Conservation (phyloP, 352 stramenopile species). For the Phytopythium vexans region DNA sequence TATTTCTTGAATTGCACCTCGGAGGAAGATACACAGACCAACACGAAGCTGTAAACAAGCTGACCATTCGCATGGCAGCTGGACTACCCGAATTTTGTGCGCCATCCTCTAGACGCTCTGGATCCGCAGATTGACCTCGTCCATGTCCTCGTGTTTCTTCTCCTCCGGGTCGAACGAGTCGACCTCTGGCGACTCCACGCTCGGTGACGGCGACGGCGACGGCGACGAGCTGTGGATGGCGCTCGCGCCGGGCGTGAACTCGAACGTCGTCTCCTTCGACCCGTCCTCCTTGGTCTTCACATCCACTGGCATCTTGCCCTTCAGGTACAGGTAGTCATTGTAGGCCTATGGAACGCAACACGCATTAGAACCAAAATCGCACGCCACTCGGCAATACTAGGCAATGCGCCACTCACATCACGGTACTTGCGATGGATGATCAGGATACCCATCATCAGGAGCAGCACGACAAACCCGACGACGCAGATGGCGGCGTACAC, state of each 20-base stretch:
- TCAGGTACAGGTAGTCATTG: conserved; percentile 83
- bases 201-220: conserved; percentile 15
- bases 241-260: conserved; percentile 63
- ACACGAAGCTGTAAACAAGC: neutral
- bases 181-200: neutral
- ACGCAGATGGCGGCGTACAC: conserved; percentile 67
- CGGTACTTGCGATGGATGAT: conserved; percentile 79
- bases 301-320: conserved; percentile 66
- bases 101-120: conserved; percentile 23
- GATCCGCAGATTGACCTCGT: conserved; percentile 31
- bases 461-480: conserved; percentile 56
- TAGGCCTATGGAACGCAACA: conserved; percentile 29
- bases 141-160: conserved; percentile 19
- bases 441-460: conserved; percentile 64
- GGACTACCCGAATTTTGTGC: neutral
- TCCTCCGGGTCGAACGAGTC: conserved; percentile 6
- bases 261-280: conserved; percentile 71
- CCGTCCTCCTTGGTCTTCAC: conserved; percentile 50
- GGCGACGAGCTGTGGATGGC: conserved; percentile 43
- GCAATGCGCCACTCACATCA: conserved; percentile 21
- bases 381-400: neutral
- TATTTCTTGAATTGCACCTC: neutral
- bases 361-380: neutral
- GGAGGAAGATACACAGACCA: neutral
- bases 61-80: neutral